Evolutionary conservation across 768 basidiomycete species (phyloP), one percentile per base, ranked within the genome.

Genomic region (Hemileccinum rubropunctum): DNA sequence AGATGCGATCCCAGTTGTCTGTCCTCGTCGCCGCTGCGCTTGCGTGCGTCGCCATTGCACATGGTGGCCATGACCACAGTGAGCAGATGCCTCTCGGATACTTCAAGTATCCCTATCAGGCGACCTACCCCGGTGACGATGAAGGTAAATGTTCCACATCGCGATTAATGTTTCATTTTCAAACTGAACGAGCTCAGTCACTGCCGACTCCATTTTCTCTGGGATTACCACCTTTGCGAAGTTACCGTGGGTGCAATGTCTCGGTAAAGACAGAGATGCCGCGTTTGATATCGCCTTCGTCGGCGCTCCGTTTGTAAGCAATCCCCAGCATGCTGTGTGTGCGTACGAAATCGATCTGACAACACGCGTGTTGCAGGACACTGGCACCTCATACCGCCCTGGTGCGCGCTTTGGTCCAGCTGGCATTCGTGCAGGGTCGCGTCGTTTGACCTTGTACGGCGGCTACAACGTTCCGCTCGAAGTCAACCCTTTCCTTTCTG

Each of bases 401-500:
- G 91, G 91, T 33, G 91, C 91, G 28, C 80, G 91, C 13, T 93
- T 93, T 53, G 91, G 91, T 7, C 91, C 90, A 43, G 81, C 85
- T 34, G 91, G 87, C 12, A 89, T 93, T 56, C 81, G 91, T 38
- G 80, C 82, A 23, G 89, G 89, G 5, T 87, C 85, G 11, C 81
- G 90, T 52, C 79, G 89, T 20, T 66, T 88, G 58, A 86, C 86
- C 9, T 69, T 87, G 9, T 87, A 85, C 48, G 88, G 87, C 14
- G 86, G 88, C 15, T 90, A 89, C 67, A 88, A 89, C 54, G 84
- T 89, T 13, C 83, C 86, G 27, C 79, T 90, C 52, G 67, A 76
- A 38, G 76, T 84, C 41, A 88, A 90, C 58, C 88, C 88, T 12
- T 88, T 89, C 73, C 68, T 74, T 30, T 71, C 79, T 7, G 86